Evolutionary conservation across 495 filamentous ascomycete species (phyloP), one percentile per base, ranked within the genome.

Genomic region (Darksidea phi): DNA sequence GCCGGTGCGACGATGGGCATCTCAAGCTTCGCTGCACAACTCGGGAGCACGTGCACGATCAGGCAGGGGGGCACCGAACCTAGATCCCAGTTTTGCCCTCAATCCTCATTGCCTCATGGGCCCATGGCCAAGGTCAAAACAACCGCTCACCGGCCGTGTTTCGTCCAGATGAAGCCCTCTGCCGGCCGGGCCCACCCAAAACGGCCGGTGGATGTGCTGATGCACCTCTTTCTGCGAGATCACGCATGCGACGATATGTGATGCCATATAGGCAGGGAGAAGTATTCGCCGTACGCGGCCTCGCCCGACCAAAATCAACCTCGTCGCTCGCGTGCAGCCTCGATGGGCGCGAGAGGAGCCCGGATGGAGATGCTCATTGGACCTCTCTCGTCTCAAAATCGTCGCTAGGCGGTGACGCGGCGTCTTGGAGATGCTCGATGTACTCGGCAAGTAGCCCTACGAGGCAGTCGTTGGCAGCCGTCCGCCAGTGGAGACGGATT

Each of bases 161-260:
- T 51, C 48, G 48, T 15, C 23, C 21, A 17, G 21, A 34, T 34
- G 15, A n/a, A 17, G 48, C 23, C 23, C 48, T 32, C 48, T 17
- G 15, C 34, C 23, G 25, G 7, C 25, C 12, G 48, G 6, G 48
- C 23, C 1, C 7, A 51, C 48, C 12, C 48, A 20, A 17, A 24
- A 51, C 25, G 21, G 15, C 28, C 24, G 34, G 13, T 48, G 25
- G 10, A 36, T 32, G 28, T 17, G 48, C 2, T 18, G 28, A 24
- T 24, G 26, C 48, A 24, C 24, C 23, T 28, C 28, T 51, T 7
- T 6, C 48, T 28, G 48, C 26, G 21, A 34, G 48, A 51, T 51
- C 48, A 51, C 48, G 48, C 48, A 51, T 28, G 48, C 46, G 48
- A 28, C 28, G 6, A 51, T 51, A 51, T 4, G 5, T 21, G 23